A percentile compares a stretch with the other conserved stretches of the same genome.
These are phyloP conservation scores for Trichosanthes cucumerina DNA, from an alignment of 306 rosid species.

Conservation along the genomic window DNA sequence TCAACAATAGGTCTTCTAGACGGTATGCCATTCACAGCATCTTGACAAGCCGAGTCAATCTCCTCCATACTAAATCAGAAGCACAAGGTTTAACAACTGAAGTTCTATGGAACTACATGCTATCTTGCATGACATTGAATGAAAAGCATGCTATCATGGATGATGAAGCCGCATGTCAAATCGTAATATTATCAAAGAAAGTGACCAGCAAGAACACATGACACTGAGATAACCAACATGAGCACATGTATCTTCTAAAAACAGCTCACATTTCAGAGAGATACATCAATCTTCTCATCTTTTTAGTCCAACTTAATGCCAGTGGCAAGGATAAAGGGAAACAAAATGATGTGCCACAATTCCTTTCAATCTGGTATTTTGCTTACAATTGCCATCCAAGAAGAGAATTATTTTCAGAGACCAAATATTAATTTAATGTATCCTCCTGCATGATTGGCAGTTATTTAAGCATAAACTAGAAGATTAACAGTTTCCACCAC, in stretches of 20 bases:
- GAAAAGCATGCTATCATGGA: constrained; percentile 9
- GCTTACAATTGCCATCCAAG: background rate
- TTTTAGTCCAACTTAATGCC: background rate
- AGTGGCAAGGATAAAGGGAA: background rate
- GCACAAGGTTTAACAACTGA: background rate
- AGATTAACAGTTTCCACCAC: background rate
- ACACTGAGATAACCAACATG: background rate
- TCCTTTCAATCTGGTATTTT: background rate
- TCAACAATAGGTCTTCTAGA: constrained; percentile 76
- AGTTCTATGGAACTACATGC: background rate
- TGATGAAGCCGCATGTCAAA: background rate
- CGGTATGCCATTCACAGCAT: constrained; percentile 71
- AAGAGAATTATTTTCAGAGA: background rate
- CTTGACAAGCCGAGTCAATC: constrained; percentile 76
- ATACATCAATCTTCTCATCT: background rate
- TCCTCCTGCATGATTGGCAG: background rate
- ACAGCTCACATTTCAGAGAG: background rate
- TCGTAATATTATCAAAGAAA: background rate
- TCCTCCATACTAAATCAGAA: constrained; percentile 60
- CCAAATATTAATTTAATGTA: background rate
- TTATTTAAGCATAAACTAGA: background rate
- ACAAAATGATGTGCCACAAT: background rate
- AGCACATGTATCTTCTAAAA: background rate
- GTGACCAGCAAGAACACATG: background rate
- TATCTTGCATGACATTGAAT: constrained; percentile 5